These are phyloP conservation scores for Kazachstania africana DNA, from an alignment of 805 yeast species.

Conservation along the genomic window DNA sequence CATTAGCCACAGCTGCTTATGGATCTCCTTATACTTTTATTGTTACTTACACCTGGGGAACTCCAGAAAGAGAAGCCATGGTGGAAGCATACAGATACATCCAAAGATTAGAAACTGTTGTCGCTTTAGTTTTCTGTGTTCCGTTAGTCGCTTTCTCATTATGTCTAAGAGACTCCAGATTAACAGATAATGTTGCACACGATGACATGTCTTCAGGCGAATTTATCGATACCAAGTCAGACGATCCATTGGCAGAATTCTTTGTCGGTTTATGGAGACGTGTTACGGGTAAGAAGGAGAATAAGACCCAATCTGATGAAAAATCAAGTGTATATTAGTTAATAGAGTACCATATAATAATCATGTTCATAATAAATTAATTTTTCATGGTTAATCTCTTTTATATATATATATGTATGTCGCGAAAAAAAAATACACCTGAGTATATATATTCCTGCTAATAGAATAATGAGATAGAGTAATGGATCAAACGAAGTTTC, in stretches of 20 bases:
- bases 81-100: conserved; percentile 47
- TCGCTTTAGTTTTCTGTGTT: conserved; percentile 22
- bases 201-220: conserved; percentile 20
- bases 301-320: too few species aligned
- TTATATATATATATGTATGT: too few species aligned
- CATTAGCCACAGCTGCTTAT: conserved; percentile 37
- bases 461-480: too few species aligned
- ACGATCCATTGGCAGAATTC: conserved; percentile 14
- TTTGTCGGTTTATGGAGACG: background rate
- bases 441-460: too few species aligned
- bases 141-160: conserved; percentile 17
- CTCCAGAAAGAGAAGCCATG: conserved; percentile 46
- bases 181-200: conserved; percentile 19
- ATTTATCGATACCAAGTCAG: conserved; percentile 9
- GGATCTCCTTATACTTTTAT: conserved; percentile 42
- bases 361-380: too few species aligned
- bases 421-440: too few species aligned
- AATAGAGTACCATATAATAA: too few species aligned
- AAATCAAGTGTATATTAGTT: too few species aligned
- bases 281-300: background rate
- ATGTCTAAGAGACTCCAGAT: conserved; percentile 17
- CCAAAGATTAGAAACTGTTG: conserved; percentile 46
- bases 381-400: too few species aligned
- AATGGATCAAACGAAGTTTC: too few species aligned
- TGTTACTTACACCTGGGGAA: conserved; percentile 43